A percentile compares a stretch with the other conserved stretches of the same genome.
phyloP scores from a whole-genome alignment of 306 rosid species.

The Dryas alaskensis region DNA sequence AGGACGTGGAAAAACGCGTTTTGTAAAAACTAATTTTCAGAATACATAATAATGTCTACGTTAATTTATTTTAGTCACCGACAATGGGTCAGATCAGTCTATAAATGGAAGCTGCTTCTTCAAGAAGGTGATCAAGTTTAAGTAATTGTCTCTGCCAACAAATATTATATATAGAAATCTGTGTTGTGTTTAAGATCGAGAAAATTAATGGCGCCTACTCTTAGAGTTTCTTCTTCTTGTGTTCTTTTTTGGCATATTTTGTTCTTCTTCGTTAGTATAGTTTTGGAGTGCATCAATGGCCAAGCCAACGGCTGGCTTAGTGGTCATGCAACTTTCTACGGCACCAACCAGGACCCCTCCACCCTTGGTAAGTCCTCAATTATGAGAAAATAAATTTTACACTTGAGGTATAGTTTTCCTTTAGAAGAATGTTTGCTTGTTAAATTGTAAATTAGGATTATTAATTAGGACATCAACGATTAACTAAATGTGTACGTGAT shows the following conservation, averaged over 20 bases:
- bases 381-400: not conserved
- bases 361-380: slow-evolving; percentile 47
- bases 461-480: too few relatives aligned
- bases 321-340: slow-evolving; percentile 90
- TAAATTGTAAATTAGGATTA: too few relatives aligned
- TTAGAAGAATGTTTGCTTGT: too few relatives aligned
- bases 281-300: slow-evolving; percentile 25
- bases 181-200: not conserved
- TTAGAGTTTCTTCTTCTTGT: slow-evolving; percentile 30
- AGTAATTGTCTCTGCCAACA: not conserved
- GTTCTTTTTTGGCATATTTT: slow-evolving; percentile 20
- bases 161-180: not conserved
- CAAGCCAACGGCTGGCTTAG: slow-evolving; percentile 56
- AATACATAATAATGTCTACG: not conserved
- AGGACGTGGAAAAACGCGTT: slow-evolving; percentile 27
- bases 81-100: slow-evolving; percentile 21
- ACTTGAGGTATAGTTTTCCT: too few relatives aligned
- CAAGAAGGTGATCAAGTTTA: too few relatives aligned
- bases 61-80: slow-evolving; percentile 50
- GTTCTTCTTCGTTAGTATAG: slow-evolving; percentile 27
- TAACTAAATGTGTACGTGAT: too few relatives aligned
- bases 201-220: not conserved
- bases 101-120: too few relatives aligned
- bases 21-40: not conserved
- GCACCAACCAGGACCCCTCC: slow-evolving; percentile 62